Evolutionary conservation across 306 rosid species (phyloP), one percentile per base, ranked within the genome.

Genomic region (Trichosanthes cucumerina): DNA sequence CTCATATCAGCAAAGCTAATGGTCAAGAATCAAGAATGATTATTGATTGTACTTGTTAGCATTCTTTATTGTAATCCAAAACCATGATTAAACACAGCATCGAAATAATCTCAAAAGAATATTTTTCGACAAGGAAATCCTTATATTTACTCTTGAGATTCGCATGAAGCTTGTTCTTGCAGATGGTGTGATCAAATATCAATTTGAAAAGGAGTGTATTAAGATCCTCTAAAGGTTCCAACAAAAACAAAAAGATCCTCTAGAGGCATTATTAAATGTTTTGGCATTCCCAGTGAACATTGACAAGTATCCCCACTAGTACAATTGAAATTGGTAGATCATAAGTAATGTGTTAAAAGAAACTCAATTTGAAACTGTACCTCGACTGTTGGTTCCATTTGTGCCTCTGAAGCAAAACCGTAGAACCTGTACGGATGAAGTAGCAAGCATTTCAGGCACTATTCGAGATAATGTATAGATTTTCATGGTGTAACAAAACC

Each of bases 331-430:
- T 62, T 54, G 28, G 21, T 31, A 53, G 7, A 75, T 52, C 66
- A 54, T 54, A 75, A 49, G 36, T 19, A 31, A 76, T 36, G 39
- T 58, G 73, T 58, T 10, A 59, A 41, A 59, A 41, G 80, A 59
- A 59, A 47, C 43, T 26, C 1, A 78, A 43, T 14, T 15, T 14
- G 19, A 83, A 81, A 79, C 60, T 82, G 74, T 62, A 94, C 98
- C 97, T 94, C 97, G 68, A 94, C 82, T 53, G 95, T 89, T 28
- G 98, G 98, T 73, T 90, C 93, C 94, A 88, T 87, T 77, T 92
- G 98, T 77, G 90, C 98, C 86, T 91, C 97, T 38, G 97, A 85
- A 82, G 97, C 92, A 90, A 93, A 93, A 81, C 97, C 98, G 79
- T 93, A 86, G 86, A 90, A 93, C 91, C 98, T 93, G 89, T 56